phyloP scores from a whole-genome alignment of 1,284 basidiomycete genomes.

The Fomitiporia mediterranea region DNA sequence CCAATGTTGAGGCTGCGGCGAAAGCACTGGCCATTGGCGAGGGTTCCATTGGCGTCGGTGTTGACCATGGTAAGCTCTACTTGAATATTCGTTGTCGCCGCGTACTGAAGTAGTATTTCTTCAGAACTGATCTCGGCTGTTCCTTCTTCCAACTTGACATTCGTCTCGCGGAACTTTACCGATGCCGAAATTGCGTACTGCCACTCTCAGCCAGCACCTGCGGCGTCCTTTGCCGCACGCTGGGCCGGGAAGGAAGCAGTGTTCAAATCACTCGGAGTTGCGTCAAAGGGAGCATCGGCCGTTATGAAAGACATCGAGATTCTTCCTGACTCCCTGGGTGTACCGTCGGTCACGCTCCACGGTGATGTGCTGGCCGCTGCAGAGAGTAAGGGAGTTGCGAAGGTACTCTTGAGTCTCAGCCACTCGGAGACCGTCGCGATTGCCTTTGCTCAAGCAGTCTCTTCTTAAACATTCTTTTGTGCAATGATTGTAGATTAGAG shows the following conservation, averaged over 20 bases:
- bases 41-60: constrained; percentile 69
- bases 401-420: constrained; percentile 82
- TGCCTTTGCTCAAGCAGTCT: constrained; percentile 71
- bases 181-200: constrained; percentile 87
- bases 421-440: constrained; percentile 86
- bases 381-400: constrained; percentile 66
- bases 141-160: constrained; percentile 86
- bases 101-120: constrained; percentile 25
- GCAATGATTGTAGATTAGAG: not conserved
- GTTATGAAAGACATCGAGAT: constrained; percentile 98
- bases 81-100: not conserved
- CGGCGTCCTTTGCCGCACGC: constrained; percentile 90
- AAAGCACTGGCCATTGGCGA: constrained; percentile 45
- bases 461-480: constrained; percentile 27
- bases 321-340: constrained; percentile 65
- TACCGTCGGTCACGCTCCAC: constrained; percentile 71
- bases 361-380: constrained; percentile 83
- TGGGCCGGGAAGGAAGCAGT: constrained; percentile 99
- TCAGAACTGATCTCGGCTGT: constrained; percentile 90
- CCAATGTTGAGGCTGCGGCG: constrained; percentile 65
- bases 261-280: constrained; percentile 94
- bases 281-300: constrained; percentile 89
- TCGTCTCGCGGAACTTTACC: constrained; percentile 92
- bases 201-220: constrained; percentile 77
- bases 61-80: constrained; percentile 67